These are phyloP conservation scores for Neurospora sp. DNA, from an alignment of 495 filamentous ascomycete species.

Conservation along the genomic window DNA sequence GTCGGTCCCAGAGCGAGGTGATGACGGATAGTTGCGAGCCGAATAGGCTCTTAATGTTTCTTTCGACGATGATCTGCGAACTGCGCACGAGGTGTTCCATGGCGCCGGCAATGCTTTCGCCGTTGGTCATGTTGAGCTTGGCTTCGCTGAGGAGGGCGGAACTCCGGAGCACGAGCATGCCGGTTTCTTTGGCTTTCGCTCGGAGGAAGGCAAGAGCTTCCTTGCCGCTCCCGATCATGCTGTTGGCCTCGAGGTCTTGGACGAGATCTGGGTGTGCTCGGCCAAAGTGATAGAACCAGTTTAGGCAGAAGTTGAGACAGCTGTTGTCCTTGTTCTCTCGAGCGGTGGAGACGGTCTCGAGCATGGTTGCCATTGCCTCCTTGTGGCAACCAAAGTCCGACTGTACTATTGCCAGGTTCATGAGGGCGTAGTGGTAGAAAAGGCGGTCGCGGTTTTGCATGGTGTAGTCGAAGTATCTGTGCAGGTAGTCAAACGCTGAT, in stretches of 20 bases:
- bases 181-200: conserved; percentile 75
- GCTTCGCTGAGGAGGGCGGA: conserved; percentile 81
- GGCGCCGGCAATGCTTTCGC: conserved; percentile 68
- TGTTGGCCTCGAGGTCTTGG: conserved; percentile 56
- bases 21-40: conserved; percentile 63
- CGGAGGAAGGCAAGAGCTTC: conserved; percentile 80
- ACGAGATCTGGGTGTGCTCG: conserved; percentile 74
- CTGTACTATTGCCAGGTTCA: conserved; percentile 87
- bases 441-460: conserved; percentile 74
- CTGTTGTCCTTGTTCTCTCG: conserved; percentile 85
- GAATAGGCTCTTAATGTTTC: conserved; percentile 60
- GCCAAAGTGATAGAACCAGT: conserved; percentile 94
- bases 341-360: conserved; percentile 84
- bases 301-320: conserved; percentile 90
- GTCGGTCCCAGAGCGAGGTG: conserved; percentile 63
- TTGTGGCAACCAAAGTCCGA: conserved; percentile 88
- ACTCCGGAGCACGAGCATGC: conserved; percentile 79
- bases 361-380: conserved; percentile 87
- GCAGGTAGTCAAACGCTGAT: conserved; percentile 79
- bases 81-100: conserved; percentile 72
- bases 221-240: conserved; percentile 66
- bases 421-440: conserved; percentile 95
- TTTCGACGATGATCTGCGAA: conserved; percentile 70
- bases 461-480: conserved; percentile 95
- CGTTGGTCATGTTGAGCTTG: conserved; percentile 62